Base-by-base conservation (phyloP, 306 rosid species). In the Ormosia semicastrata region DNA sequence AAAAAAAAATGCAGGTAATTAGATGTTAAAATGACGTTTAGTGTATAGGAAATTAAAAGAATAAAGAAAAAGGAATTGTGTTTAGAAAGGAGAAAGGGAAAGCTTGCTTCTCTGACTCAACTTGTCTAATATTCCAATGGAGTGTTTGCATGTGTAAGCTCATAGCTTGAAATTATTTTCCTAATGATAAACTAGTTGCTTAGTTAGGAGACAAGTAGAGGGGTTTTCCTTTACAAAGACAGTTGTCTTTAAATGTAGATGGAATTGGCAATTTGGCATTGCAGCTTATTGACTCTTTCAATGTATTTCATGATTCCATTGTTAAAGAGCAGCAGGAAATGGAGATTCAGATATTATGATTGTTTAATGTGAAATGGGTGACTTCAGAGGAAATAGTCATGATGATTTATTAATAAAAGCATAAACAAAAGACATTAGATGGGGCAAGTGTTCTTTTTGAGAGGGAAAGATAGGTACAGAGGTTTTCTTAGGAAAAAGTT, bases 181-280 rank as follows among this genome's bases (percentile, higher is more conserved):
- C 47, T 68, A 64, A 79, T 77, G 78, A 81, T 76, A 71, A 74
- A 74, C 74, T 75, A 81, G 84, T 82, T 88, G 79, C 87, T 80
- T 63, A 81, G 87, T 89, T 80, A 52, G 90, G 89, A 77, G 92
- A 89, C 93, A 90, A 86, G 88, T 17, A 39, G 63, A 84, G 66
- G 79, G 80, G 83, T 86, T 87, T 82, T 78, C 81, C 85, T 82
- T 84, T 68, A 72, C 75, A 81, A 87, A 86, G 89, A 90, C 92
- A 92, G 91, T 71, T 89, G 97, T 89, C 89, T 87, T 87, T 60
- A 83, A 83, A 79, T 62, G 66, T 75, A 71, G 84, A 82, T 84
- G 40, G 71, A 83, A 81, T 53, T 60, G 73, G 86, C 17, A 63
- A 66, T 56, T 58, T 49, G 84, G 86, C 43, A 37, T 9, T 81